Evolutionary conservation across 2,329 filamentous ascomycete genomes (phyloP).

Genomic region (Fusarium buxicola): DNA sequence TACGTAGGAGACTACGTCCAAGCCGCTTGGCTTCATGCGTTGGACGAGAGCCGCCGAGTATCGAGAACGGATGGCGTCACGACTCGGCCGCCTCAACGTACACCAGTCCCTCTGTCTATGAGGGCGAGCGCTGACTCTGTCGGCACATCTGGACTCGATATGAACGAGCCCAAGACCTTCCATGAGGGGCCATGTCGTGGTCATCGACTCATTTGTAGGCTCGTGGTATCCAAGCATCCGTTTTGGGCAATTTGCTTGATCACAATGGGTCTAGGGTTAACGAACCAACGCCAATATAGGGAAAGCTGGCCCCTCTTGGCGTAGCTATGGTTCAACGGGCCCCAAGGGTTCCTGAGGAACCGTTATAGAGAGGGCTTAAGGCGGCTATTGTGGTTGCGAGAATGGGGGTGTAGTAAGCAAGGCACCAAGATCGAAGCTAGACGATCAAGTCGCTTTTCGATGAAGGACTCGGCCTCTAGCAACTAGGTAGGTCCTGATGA

Average conservation of each 20-base stretch:
- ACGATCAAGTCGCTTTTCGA: neutral
- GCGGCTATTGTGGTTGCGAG: slow-evolving; percentile 18
- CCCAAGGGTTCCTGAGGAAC: slow-evolving; percentile 23
- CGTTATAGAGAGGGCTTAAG: slow-evolving; percentile 27
- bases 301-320: slow-evolving; percentile 32
- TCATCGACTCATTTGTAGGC: slow-evolving; percentile 14
- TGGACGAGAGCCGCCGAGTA: slow-evolving; percentile 17
- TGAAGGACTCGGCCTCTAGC: neutral
- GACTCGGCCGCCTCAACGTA: slow-evolving; percentile 18
- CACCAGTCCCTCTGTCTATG: slow-evolving; percentile 2
- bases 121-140: slow-evolving; percentile 19
- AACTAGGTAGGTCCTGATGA: neutral
- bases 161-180: slow-evolving; percentile 6
- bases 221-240: slow-evolving; percentile 24
- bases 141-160: slow-evolving; percentile 3
- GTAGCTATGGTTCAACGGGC: slow-evolving; percentile 25
- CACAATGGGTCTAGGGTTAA: slow-evolving; percentile 35
- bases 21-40: slow-evolving; percentile 17
- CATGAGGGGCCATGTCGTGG: slow-evolving; percentile 7
- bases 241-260: slow-evolving; percentile 39
- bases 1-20: slow-evolving; percentile 6
- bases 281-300: slow-evolving; percentile 37
- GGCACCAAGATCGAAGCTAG: neutral
- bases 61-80: slow-evolving; percentile 42
- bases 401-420: slow-evolving; percentile 1